Evolutionary conservation across 2,329 filamentous ascomycete genomes (phyloP).

Genomic region (Penicillium sclerotiorum): DNA sequence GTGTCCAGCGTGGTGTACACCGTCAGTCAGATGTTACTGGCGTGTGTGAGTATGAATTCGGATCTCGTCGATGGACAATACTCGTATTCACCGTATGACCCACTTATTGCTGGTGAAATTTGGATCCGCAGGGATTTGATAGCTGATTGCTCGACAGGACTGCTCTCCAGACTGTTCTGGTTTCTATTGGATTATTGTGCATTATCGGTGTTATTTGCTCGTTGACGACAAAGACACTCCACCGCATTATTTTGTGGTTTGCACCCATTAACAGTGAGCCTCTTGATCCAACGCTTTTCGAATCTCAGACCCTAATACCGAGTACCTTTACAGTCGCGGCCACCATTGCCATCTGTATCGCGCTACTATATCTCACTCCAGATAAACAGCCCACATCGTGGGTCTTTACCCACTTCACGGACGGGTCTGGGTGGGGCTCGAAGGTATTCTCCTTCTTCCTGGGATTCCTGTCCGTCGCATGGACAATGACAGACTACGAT

Average conservation of each 20-base stretch:
- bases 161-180: constrained; percentile 60
- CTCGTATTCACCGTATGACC: constrained; percentile 59
- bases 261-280: constrained; percentile 65
- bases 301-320: not conserved
- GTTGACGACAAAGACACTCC: constrained; percentile 61
- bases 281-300: not conserved
- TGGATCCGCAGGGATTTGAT: too few species aligned
- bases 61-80: constrained; percentile 53
- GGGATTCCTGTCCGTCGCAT: constrained; percentile 50
- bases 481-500: constrained; percentile 70
- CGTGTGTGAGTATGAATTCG: constrained; percentile 64
- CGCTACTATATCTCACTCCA: constrained; percentile 60
- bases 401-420: constrained; percentile 64
- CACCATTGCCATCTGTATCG: constrained; percentile 62
- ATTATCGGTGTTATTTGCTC: constrained; percentile 64
- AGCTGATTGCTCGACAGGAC: constrained; percentile 45
- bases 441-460: constrained; percentile 65
- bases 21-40: constrained; percentile 66
- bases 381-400: constrained; percentile 61
- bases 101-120: not conserved
- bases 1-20: constrained; percentile 66
- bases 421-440: constrained; percentile 65
- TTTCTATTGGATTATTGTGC: constrained; percentile 59
- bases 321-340: constrained; percentile 51
- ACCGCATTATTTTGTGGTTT: constrained; percentile 65